Conservation (phyloP, 129 eudicot species). For the Scalesia atractyloides region DNA sequence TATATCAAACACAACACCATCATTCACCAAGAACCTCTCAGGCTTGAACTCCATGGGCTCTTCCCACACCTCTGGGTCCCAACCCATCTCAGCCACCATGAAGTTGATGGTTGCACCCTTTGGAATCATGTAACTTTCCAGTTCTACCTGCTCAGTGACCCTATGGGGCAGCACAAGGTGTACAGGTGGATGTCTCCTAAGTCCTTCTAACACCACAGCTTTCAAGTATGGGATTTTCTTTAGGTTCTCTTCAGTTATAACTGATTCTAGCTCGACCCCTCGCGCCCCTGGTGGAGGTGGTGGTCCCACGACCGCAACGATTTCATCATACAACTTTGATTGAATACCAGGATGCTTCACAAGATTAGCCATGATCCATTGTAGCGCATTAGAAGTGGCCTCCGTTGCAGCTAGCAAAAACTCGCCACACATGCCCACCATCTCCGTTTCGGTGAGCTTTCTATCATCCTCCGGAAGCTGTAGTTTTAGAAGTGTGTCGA, state of each 20-base stretch:
- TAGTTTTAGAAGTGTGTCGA: not conserved
- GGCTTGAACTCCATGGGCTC: slow-evolving; percentile 17
- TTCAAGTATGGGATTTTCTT: not conserved
- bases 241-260: not conserved
- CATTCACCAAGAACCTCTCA: not conserved
- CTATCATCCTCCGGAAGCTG: not conserved
- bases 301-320: not conserved
- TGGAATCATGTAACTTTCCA: not conserved
- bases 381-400: not conserved
- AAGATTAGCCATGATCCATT: slow-evolving; percentile 1
- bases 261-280: not conserved
- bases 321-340: not conserved
- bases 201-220: slow-evolving; percentile 10
- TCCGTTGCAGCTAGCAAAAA: not conserved
- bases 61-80: not conserved
- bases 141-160: not conserved
- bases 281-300: not conserved
- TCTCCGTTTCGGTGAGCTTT: not conserved
- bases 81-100: slow-evolving; percentile 7
- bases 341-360: not conserved
- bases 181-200: not conserved
- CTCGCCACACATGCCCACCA: slow-evolving; percentile 5
- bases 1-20: slow-evolving; percentile 1
- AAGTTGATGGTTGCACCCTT: slow-evolving; percentile 1
- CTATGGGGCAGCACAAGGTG: not conserved